These are phyloP conservation scores for Aspergillus udagawae DNA, from an alignment of 2,329 filamentous ascomycete genomes.

Conservation along the genomic window DNA sequence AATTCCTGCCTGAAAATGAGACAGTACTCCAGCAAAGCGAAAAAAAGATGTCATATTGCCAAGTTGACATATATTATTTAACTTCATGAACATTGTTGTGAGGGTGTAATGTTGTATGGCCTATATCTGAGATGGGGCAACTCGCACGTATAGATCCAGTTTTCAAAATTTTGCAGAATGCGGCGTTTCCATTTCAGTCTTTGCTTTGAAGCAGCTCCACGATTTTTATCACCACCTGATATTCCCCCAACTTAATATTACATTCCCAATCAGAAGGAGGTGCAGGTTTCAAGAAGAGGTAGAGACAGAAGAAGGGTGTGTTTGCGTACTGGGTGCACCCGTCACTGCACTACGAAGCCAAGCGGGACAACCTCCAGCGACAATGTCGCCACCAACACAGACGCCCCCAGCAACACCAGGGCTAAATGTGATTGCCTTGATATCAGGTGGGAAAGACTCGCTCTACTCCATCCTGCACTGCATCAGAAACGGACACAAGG, in stretches of 20 bases:
- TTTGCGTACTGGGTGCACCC: too few species aligned
- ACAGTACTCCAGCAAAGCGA: neutral
- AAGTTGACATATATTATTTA: neutral
- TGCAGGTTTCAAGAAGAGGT: neutral
- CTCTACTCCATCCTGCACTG: constrained; percentile 92
- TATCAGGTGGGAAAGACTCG: constrained; percentile 97
- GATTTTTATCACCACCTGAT: neutral
- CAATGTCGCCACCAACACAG: constrained; percentile 34
- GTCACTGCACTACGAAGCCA: neutral
- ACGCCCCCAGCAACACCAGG: constrained; percentile 22
- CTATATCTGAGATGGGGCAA: neutral
- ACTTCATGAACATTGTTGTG: neutral
- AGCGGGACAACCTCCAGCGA: constrained; percentile 4
- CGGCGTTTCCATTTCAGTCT: neutral
- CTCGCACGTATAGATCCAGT: neutral
- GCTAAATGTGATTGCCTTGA: constrained; percentile 78
- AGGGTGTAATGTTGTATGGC: neutral
- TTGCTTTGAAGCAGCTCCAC: neutral
- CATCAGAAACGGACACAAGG: constrained; percentile 73
- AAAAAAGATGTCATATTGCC: neutral
- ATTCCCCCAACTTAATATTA: neutral
- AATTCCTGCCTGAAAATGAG: neutral
- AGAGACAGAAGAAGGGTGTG: neutral
- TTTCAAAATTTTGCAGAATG: neutral
- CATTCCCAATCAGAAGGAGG: too few species aligned